These are phyloP conservation scores for Meyerozyma smithsonii DNA, from an alignment of 1,139 yeast species.

Conservation along the genomic window DNA sequence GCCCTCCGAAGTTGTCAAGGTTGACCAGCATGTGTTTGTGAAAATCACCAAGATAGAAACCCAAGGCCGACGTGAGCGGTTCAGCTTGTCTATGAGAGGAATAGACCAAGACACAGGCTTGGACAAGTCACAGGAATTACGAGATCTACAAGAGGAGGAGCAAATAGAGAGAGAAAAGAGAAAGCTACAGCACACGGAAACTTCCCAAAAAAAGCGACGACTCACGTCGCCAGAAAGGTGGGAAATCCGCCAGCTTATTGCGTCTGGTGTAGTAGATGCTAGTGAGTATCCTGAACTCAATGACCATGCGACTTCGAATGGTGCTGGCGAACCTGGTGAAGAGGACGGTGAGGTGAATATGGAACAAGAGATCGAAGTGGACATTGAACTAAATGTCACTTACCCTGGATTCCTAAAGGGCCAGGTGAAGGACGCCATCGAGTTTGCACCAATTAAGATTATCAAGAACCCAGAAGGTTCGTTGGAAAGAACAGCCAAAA, in stretches of 20 bases:
- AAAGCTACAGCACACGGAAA: conserved; percentile 12
- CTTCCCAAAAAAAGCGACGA: conserved; percentile 27
- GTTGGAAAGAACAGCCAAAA: conserved; percentile 66
- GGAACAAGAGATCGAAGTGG: conserved; percentile 54
- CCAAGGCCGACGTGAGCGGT: conserved; percentile 3
- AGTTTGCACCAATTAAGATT: conserved; percentile 51
- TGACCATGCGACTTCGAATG: conserved; percentile 35
- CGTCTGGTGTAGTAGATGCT: conserved; percentile 70
- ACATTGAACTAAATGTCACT: conserved; percentile 65
- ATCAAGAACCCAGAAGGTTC: conserved; percentile 77
- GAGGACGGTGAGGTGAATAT: conserved; percentile 20
- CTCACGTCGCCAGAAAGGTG: conserved; percentile 84
- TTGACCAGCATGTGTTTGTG: conserved; percentile 63
- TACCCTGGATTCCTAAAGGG: conserved; percentile 74
- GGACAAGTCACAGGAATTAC: conserved; percentile 23
- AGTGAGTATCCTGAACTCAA: conserved; percentile 72
- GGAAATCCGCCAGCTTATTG: conserved; percentile 80
- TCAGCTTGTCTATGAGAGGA: conserved; percentile 63
- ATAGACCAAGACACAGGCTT: conserved; percentile 69
- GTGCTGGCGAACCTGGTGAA: conserved; percentile 9
- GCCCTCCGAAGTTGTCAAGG: conserved; percentile 54
- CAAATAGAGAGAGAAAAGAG: conserved; percentile 11
- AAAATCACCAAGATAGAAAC: conserved; percentile 47
- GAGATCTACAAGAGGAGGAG: background rate
- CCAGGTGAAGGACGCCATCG: conserved; percentile 36